A percentile compares a stretch with the other conserved stretches of the same genome.
phyloP scores from a whole-genome alignment of 2,329 filamentous ascomycete genomes.

The Rhynchosporium graminicola region DNA sequence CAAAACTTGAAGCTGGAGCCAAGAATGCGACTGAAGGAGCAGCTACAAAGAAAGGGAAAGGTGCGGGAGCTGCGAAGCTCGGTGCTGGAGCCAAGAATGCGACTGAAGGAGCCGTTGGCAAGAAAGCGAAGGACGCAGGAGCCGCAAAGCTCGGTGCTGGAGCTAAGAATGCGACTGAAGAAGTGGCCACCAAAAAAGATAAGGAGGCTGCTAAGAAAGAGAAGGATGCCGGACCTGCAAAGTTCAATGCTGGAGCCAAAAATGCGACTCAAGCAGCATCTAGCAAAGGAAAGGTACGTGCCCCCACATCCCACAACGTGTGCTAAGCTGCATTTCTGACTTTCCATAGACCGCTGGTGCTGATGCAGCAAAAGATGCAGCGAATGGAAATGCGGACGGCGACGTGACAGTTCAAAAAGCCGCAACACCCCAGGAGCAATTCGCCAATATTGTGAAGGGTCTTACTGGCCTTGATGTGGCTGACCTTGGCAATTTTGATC shows the following conservation, averaged over 20 bases:
- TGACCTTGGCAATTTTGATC: constrained; percentile 30
- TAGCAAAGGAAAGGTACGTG: constrained; percentile 11
- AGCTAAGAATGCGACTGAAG: background rate
- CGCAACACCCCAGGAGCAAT: constrained; percentile 3
- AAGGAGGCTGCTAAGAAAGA: constrained; percentile 20
- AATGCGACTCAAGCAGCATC: constrained; percentile 13
- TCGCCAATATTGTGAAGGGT: constrained; percentile 25
- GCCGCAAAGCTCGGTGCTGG: constrained; percentile 4
- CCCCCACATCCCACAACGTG: too few relatives aligned
- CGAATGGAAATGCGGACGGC: constrained; percentile 23
- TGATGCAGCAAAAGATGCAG: background rate
- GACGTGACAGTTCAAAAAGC: constrained; percentile 15
- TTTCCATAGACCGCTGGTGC: too few relatives aligned
- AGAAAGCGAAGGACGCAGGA: constrained; percentile 24
- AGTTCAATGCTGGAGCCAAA: background rate
- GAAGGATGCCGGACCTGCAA: constrained; percentile 14
- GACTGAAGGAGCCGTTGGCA: constrained; percentile 20
- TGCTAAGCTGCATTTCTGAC: too few relatives aligned
- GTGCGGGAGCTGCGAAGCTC: constrained; percentile 7
- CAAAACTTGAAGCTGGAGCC: constrained; percentile 2
- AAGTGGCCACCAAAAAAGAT: constrained; percentile 23
- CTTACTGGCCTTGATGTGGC: constrained; percentile 32
- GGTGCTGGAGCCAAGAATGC: constrained; percentile 16
- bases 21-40: constrained; percentile 4
- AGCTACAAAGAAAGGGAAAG: constrained; percentile 25